Conservation (phyloP, 192 early-diverging fungal genomes). For the Backusella liffmaniae region DNA sequence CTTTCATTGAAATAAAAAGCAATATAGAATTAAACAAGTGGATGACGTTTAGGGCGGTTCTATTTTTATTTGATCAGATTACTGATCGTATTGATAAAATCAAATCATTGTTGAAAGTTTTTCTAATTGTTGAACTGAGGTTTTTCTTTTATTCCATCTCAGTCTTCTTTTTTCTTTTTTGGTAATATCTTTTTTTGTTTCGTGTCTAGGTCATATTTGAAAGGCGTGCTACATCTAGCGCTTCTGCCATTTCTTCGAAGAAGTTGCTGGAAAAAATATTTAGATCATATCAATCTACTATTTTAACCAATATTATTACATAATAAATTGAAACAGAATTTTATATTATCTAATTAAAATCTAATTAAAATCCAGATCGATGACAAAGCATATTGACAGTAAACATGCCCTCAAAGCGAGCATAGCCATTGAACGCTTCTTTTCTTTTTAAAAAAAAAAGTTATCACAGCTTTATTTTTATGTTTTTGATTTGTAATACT, state of each 20-base stretch:
- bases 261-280: not conserved
- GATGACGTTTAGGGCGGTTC: not conserved
- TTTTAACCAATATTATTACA: not conserved
- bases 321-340: not conserved
- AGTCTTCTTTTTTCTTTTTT: not conserved
- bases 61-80: not conserved
- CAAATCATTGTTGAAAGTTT: not conserved
- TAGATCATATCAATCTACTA: not conserved
- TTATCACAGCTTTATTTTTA: too few relatives aligned
- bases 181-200: not conserved
- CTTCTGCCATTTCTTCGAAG: not conserved
- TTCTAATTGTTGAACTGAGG: not conserved
- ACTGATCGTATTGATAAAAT: not conserved
- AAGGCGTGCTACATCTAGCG: not conserved
- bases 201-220: not conserved
- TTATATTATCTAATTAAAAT: not conserved
- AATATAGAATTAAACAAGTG: not conserved
- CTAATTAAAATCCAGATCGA: too few relatives aligned
- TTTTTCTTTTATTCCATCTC: not conserved
- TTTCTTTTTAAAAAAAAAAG: too few relatives aligned
- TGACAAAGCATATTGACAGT: too few relatives aligned
- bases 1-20: not conserved
- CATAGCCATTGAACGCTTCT: too few relatives aligned
- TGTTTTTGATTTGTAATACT: too few relatives aligned
- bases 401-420: too few relatives aligned